A percentile compares a stretch with the other conserved stretches of the same genome.
phyloP scores from a whole-genome alignment of 768 basidiomycete species.

The Trametopsis cervina region DNA sequence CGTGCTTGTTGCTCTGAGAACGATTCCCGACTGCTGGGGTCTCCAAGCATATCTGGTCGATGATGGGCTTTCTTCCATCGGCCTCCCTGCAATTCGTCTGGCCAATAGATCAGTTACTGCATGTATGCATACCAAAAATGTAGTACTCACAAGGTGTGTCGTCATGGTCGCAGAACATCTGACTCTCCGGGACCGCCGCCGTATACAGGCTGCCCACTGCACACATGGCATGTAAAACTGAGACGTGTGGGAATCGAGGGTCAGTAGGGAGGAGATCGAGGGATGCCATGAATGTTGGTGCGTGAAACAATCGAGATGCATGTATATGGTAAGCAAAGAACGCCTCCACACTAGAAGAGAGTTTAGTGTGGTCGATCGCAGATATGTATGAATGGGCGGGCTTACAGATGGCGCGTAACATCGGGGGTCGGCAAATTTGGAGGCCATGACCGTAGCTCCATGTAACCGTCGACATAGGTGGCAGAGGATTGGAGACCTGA shows the following conservation, averaged over 20 bases:
- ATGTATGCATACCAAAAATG: neutral
- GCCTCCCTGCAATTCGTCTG: constrained; percentile 50
- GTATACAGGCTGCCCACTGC: constrained; percentile 62
- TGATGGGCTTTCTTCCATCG: constrained; percentile 27
- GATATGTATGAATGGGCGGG: neutral
- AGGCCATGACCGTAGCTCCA: constrained; percentile 11
- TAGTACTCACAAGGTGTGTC: constrained; percentile 7
- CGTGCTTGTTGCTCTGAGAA: constrained; percentile 60
- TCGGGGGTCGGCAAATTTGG: constrained; percentile 9
- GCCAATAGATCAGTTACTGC: neutral
- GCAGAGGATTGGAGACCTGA: neutral
- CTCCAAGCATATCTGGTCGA: constrained; percentile 6
- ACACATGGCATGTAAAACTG: constrained; percentile 76
- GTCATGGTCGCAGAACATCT: constrained; percentile 20
- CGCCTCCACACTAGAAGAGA: constrained; percentile 44
- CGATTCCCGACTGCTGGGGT: constrained; percentile 43
- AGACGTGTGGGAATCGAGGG: constrained; percentile 61
- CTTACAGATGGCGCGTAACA: constrained; percentile 9
- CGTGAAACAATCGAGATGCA: constrained; percentile 60
- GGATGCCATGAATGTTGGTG: constrained; percentile 48
- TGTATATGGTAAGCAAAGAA: constrained; percentile 77
- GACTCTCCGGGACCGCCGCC: constrained; percentile 20
- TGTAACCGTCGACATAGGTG: neutral
- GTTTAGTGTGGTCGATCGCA: neutral
- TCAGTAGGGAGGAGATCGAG: constrained; percentile 58